These are phyloP conservation scores for Chaetomium tenue DNA, from an alignment of 495 filamentous ascomycete species.

Conservation along the genomic window DNA sequence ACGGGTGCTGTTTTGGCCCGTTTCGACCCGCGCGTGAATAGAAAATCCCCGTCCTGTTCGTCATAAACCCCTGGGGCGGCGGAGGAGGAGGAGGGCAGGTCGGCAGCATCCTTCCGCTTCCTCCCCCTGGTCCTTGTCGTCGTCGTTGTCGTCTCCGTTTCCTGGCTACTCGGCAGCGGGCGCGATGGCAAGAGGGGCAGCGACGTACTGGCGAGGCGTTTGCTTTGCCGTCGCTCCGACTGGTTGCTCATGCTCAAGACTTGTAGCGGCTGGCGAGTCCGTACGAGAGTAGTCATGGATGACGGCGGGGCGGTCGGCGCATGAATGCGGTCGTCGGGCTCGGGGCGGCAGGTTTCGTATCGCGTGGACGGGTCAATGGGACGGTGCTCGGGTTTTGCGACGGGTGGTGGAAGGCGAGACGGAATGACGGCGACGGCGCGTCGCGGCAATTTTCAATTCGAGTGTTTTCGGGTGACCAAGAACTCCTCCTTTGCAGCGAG, in stretches of 20 bases:
- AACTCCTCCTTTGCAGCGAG: neutral
- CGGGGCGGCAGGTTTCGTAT: neutral
- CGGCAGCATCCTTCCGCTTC: constrained; percentile 20
- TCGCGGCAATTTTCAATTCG: constrained; percentile 17
- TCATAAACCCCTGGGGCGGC: constrained; percentile 54
- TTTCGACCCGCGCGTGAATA: constrained; percentile 58
- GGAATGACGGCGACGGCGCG: constrained; percentile 18
- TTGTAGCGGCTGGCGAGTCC: constrained; percentile 57
- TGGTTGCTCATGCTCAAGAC: constrained; percentile 60
- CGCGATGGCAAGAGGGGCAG: constrained; percentile 20
- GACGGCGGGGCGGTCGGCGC: constrained; percentile 35
- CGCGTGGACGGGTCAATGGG: neutral
- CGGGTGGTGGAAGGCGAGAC: neutral
- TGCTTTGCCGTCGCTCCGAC: constrained; percentile 55
- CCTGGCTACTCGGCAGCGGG: constrained; percentile 9
- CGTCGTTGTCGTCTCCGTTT: neutral
- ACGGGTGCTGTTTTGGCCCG: constrained; percentile 47
- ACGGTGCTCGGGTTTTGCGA: neutral
- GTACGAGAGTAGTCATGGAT: constrained; percentile 63
- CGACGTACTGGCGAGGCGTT: constrained; percentile 55
- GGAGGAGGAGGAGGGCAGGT: neutral
- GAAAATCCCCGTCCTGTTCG: constrained; percentile 64
- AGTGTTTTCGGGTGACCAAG: neutral
- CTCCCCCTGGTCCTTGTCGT: constrained; percentile 4
- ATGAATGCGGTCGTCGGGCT: constrained; percentile 25